These are phyloP conservation scores for Aquanectria penicillioides DNA, from an alignment of 2,329 filamentous ascomycete species.

Conservation along the genomic window DNA sequence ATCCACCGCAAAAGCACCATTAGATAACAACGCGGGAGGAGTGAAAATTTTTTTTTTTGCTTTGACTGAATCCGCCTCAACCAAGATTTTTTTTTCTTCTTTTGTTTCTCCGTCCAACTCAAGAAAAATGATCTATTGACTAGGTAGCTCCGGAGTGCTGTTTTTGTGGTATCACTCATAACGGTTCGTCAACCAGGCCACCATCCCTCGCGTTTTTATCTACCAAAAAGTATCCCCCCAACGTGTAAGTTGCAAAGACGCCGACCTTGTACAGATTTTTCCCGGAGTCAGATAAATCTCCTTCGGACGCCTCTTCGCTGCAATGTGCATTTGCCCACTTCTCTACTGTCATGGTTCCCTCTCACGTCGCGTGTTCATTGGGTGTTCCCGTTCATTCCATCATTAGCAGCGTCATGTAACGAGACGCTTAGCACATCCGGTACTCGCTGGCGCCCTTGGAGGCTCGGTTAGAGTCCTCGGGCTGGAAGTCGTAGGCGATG, in stretches of 20 bases:
- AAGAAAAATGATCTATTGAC: constrained; percentile 43
- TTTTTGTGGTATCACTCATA: constrained; percentile 43
- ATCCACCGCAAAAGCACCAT: too few relatives aligned
- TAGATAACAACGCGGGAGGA: background rate
- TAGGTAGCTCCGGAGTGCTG: constrained; percentile 41
- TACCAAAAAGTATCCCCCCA: constrained; percentile 31
- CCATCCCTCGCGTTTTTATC: constrained; percentile 36
- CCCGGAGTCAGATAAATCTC: constrained; percentile 30
- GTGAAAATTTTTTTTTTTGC: background rate
- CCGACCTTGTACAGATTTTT: constrained; percentile 36
- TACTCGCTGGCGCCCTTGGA: constrained; percentile 80
- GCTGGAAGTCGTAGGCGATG: constrained; percentile 83
- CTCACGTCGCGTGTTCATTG: background rate
- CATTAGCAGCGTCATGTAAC: constrained; percentile 33
- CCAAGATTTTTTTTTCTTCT: too few relatives aligned
- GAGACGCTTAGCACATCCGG: constrained; percentile 72
- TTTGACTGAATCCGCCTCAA: too few relatives aligned
- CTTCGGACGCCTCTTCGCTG: constrained; percentile 15
- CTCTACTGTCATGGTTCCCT: background rate
- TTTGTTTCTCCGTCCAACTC: constrained; percentile 18
- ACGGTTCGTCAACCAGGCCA: constrained; percentile 40
- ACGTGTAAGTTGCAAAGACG: constrained; percentile 40
- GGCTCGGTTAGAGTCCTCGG: constrained; percentile 75
- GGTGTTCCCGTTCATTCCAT: constrained; percentile 31
- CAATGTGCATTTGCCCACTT: background rate